Percentiles rank a stretch among this genome's conserved stretches.
phyloP scores from a whole-genome alignment of 176 grass and related monocot species.

The Triticum aestivum region DNA sequence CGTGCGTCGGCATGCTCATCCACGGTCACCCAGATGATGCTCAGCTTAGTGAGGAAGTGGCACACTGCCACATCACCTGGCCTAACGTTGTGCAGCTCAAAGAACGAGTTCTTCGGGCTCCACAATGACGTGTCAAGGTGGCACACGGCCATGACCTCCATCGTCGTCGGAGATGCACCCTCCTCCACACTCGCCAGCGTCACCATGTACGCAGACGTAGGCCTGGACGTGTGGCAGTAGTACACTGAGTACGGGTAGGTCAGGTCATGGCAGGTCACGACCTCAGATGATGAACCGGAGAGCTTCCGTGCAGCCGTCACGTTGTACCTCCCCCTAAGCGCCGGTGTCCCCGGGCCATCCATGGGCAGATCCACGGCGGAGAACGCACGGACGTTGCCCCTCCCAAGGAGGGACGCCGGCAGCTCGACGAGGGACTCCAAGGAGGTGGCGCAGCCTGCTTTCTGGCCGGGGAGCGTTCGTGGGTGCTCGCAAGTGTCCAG shows the following conservation, averaged over 20 bases:
- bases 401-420: not conserved
- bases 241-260: slow-evolving; percentile 16
- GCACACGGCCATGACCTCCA: slow-evolving; percentile 20
- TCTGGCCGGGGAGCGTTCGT: not conserved
- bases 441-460: slow-evolving; percentile 12
- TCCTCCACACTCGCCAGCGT: not conserved
- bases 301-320: not conserved
- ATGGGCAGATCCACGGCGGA: not conserved
- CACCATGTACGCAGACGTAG: not conserved
- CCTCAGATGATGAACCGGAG: no score
- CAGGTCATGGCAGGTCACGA: slow-evolving; percentile 25
- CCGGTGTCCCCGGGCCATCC: not conserved
- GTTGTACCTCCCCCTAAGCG: not conserved
- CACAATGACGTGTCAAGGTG: slow-evolving; percentile 10
- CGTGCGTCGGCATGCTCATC: not conserved
- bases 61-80: not conserved
- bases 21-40: not conserved
- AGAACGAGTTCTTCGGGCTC: slow-evolving; percentile 4
- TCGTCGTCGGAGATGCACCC: not conserved
- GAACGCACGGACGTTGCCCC: not conserved
- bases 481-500: slow-evolving; percentile 24
- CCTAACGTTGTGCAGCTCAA: not conserved
- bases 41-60: slow-evolving; percentile 12
- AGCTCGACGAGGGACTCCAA: slow-evolving; percentile 32
- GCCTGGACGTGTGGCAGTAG: slow-evolving; percentile 34